phyloP scores from a whole-genome alignment of 768 basidiomycete species.

The Wakefieldia striispora region DNA sequence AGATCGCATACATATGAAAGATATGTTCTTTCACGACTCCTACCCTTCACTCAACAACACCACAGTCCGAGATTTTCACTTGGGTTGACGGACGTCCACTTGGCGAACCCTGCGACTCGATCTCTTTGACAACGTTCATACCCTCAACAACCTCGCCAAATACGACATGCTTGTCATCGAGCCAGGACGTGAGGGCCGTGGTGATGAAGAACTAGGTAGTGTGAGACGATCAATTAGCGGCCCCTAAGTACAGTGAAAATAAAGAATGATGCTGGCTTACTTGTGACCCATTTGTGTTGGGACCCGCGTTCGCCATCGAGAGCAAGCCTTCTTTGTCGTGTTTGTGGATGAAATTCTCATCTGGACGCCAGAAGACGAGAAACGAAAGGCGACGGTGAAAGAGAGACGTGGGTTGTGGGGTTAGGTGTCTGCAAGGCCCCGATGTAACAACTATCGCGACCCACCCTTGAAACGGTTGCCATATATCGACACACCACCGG shows the following conservation, averaged over 20 bases:
- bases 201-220: constrained; percentile 69
- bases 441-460: constrained; percentile 14
- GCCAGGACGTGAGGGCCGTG: constrained; percentile 66
- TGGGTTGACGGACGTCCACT: constrained; percentile 30
- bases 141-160: constrained; percentile 49
- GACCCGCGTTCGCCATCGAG: constrained; percentile 88
- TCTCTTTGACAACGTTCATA: constrained; percentile 39
- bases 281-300: constrained; percentile 79
- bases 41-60: constrained; percentile 38
- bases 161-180: constrained; percentile 43
- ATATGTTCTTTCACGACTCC: not conserved
- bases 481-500: constrained; percentile 85
- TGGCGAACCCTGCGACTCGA: constrained; percentile 35
- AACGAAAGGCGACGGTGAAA: too few relatives aligned
- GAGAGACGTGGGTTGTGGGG: not conserved
- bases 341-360: constrained; percentile 68
- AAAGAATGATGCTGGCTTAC: constrained; percentile 29
- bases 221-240: not conserved
- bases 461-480: constrained; percentile 73
- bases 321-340: constrained; percentile 67
- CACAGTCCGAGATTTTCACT: constrained; percentile 56
- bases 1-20: too few relatives aligned
- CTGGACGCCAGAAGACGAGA: constrained; percentile 26
- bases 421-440: not conserved
- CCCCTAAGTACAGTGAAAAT: not conserved